Conservation (phyloP, 2,329 filamentous ascomycete species). For the Purpureocillium takamizusanense region DNA sequence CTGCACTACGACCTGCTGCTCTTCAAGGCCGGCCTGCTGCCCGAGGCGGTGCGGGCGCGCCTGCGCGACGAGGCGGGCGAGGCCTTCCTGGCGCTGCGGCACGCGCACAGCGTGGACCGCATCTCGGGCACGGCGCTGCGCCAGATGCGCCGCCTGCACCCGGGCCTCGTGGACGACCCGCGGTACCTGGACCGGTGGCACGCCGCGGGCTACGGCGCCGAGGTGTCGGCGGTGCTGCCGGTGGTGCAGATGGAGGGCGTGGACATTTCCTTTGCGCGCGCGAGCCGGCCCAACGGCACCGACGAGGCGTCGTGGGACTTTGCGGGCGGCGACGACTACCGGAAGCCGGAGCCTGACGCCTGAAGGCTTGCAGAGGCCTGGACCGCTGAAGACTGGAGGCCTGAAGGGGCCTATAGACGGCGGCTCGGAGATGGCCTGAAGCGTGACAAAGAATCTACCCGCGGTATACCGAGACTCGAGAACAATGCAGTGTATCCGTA, state of each 20-base stretch:
- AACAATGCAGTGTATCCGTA: no score
- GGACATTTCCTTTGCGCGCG: conserved; percentile 32
- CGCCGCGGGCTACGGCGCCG: conserved; percentile 28
- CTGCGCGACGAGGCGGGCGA: conserved; percentile 38
- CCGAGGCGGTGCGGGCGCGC: conserved; percentile 39
- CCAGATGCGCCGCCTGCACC: conserved; percentile 41
- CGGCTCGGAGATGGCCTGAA: no score
- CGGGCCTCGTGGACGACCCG: conserved; percentile 41
- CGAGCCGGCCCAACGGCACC: conserved; percentile 41
- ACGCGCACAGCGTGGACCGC: conserved; percentile 56
- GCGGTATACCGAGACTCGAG: neutral
- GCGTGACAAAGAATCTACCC: neutral
- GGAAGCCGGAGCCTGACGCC: neutral
- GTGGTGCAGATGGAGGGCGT: conserved; percentile 34
- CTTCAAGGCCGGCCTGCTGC: conserved; percentile 50
- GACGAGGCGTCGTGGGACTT: conserved; percentile 50
- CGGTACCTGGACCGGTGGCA: conserved; percentile 41
- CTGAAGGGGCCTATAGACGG: no score
- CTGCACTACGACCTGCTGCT: conserved; percentile 62
- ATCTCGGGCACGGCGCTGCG: conserved; percentile 51
- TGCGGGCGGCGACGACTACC: conserved; percentile 25
- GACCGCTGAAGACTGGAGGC: no score
- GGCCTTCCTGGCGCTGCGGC: conserved; percentile 47
- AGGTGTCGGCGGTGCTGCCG: conserved; percentile 33
- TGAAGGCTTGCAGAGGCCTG: no score